A percentile compares a stretch with the other conserved stretches of the same genome.
Evolutionary conservation across 1,284 basidiomycete genomes (phyloP).

Genomic region (Heterobasidion parviporum): DNA sequence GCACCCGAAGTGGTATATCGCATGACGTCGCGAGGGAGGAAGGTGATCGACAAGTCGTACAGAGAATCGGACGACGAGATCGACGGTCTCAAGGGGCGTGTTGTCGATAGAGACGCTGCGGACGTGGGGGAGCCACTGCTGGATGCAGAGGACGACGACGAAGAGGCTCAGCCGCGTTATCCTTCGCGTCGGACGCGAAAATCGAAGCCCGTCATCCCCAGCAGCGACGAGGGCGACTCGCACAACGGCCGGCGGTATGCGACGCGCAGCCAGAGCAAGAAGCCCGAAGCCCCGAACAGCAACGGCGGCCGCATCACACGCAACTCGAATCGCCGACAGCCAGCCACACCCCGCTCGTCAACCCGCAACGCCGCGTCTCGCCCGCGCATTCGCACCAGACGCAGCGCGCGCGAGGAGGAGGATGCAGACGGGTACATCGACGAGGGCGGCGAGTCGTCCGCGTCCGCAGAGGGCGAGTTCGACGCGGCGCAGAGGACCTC

Average conservation of each 20-base stretch:
- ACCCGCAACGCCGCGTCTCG: constrained; percentile 4
- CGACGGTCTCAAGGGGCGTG: constrained; percentile 23
- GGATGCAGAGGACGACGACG: constrained; percentile 30
- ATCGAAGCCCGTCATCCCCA: constrained; percentile 25
- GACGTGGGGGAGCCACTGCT: constrained; percentile 29
- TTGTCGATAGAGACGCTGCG: constrained; percentile 22
- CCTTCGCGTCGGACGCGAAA: constrained; percentile 8
- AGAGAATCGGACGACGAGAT: constrained; percentile 43
- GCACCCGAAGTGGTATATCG: constrained; percentile 16
- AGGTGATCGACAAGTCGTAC: constrained; percentile 35
- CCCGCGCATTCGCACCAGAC: constrained; percentile 16
- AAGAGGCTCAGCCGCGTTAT: constrained; percentile 17
- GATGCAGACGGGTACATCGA: constrained; percentile 49
- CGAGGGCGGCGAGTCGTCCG: constrained; percentile 32
- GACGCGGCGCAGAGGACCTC: constrained; percentile 32
- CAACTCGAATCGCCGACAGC: constrained; percentile 11
- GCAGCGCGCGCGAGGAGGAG: constrained; percentile 18
- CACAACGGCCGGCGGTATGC: constrained; percentile 19
- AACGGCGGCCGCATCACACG: constrained; percentile 19
- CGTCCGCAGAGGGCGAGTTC: constrained; percentile 48
- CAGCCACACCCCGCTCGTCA: constrained; percentile 3
- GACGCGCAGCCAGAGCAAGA: constrained; percentile 30
- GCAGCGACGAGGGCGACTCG: constrained; percentile 36
- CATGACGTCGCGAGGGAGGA: constrained; percentile 37
- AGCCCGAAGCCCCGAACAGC: constrained; percentile 15